phyloP scores from a whole-genome alignment of 2,329 filamentous ascomycete genomes.

The Cladobotryum mycophilum region DNA sequence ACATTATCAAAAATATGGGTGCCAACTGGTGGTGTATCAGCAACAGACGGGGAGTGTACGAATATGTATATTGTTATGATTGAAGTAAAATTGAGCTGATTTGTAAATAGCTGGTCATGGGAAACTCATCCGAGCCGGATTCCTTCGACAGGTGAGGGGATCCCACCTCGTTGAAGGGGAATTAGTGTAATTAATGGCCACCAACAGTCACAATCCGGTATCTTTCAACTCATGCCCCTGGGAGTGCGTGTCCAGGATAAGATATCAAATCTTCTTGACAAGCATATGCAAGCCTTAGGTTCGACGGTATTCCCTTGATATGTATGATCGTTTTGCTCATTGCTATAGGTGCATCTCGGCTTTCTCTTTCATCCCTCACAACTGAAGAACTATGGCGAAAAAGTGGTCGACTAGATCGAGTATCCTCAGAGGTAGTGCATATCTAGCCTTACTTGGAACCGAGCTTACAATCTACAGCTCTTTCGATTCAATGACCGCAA shows the following conservation, averaged over 20 bases:
- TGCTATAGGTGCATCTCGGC: constrained; percentile 64
- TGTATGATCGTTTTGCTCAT: neutral
- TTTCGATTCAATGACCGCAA: constrained; percentile 78
- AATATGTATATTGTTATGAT: neutral
- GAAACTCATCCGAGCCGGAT: constrained; percentile 65
- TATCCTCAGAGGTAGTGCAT: constrained; percentile 59
- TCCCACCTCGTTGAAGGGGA: constrained; percentile 5
- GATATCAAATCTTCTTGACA: constrained; percentile 77
- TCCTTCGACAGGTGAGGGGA: constrained; percentile 58
- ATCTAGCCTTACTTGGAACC: neutral
- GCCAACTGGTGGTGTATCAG: constrained; percentile 64
- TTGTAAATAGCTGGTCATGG: constrained; percentile 51
- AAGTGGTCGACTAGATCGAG: constrained; percentile 71
- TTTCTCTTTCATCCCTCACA: constrained; percentile 79
- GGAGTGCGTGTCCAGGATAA: constrained; percentile 85
- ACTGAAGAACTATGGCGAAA: constrained; percentile 76
- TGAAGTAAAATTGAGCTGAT: constrained; percentile 14
- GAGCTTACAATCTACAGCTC: constrained; percentile 47
- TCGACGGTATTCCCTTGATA: constrained; percentile 11
- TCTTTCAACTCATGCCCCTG: constrained; percentile 87
- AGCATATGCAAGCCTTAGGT: constrained; percentile 77
- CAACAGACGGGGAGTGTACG: constrained; percentile 48
- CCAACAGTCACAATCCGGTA: constrained; percentile 68
- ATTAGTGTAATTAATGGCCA: neutral
- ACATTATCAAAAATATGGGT: constrained; percentile 70